Conservation (phyloP, 2,329 filamentous ascomycete genomes). For the Phaeosphaeriaceae sp. region DNA sequence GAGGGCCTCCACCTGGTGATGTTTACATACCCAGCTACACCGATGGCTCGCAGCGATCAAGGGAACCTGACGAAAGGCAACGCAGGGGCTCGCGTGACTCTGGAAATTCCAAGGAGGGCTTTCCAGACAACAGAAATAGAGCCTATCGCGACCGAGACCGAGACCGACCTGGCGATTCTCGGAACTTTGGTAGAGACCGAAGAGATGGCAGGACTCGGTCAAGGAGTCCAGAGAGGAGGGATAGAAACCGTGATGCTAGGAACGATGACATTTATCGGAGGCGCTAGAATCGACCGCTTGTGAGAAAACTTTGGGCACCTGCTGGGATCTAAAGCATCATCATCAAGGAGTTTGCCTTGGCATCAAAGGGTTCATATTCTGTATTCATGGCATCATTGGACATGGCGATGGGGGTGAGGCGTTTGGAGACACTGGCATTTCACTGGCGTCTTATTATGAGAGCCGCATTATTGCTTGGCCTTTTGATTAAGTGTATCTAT, state of each 20-base stretch:
- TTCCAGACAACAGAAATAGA: slow-evolving; percentile 33
- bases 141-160: slow-evolving; percentile 24
- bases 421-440: slow-evolving; percentile 6
- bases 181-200: slow-evolving; percentile 34
- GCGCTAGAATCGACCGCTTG: slow-evolving; percentile 15
- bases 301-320: background rate
- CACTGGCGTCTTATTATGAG: background rate
- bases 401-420: background rate
- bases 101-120: slow-evolving; percentile 43
- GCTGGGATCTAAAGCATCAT: background rate
- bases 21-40: slow-evolving; percentile 57
- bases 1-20: slow-evolving; percentile 40
- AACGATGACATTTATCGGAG: slow-evolving; percentile 40
- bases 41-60: slow-evolving; percentile 38
- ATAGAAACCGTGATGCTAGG: slow-evolving; percentile 30
- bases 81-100: slow-evolving; percentile 43
- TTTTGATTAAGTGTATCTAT: background rate
- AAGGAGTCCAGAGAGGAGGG: slow-evolving; percentile 44
- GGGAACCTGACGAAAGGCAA: slow-evolving; percentile 44
- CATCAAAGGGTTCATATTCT: no score
- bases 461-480: background rate
- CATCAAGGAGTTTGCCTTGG: no score
- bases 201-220: slow-evolving; percentile 42
- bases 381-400: background rate
- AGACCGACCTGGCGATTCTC: slow-evolving; percentile 29